Base-by-base conservation (phyloP, 257 asterid genomes). In the Datura wrightii region DNA sequence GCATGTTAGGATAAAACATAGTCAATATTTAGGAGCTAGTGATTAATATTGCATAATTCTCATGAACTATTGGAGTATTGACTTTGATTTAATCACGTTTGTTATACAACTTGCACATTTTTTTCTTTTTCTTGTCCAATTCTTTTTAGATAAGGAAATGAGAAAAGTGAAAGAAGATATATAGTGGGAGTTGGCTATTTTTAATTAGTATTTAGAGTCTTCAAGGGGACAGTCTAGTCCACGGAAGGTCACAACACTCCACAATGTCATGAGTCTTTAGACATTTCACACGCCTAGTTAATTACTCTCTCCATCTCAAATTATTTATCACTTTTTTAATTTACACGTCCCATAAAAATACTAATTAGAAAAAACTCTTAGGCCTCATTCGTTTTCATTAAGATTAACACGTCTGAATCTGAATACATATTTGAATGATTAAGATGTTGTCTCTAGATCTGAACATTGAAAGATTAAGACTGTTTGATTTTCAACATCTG, bases 21-120 rank as follows among this genome's bases (percentile, higher is more conserved):
- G 59, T 62, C 84, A n/a, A 82, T 59, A n/a, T 41, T 74, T 41
- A 41, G 13, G 81, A 19, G 78, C 78, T 65, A 82, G 34, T 19
- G 60, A 16, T 39, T 37, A 56, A 5, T 37, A 54, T 34, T 80
- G 83, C 18, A 56, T 80, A 18, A 55, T 56, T 18, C 16, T 80
- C 46, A 80, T 18, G 41, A 36, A 37, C 83, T 80, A 42, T 60
- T 55, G 39, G 71, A 55, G 54, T 80, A 56, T 60, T 50, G 82
- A 50, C 82, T 76, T 50, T 31, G 31, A 76, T 76, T 50, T 50
- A 6, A 34, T 76, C 82, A 50, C 62, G 46, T 76, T 50, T 76
- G 62, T 7, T 50, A 76, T 24, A 76, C 31, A 76, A 50, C 62
- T 31, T 31, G 62, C 13, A 16, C 54, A 19, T 74, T 74, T 13